A percentile compares a stretch with the other conserved stretches of the same genome.
phyloP scores from a whole-genome alignment of 352 stramenopile species.

The Phytophthora vignae region DNA sequence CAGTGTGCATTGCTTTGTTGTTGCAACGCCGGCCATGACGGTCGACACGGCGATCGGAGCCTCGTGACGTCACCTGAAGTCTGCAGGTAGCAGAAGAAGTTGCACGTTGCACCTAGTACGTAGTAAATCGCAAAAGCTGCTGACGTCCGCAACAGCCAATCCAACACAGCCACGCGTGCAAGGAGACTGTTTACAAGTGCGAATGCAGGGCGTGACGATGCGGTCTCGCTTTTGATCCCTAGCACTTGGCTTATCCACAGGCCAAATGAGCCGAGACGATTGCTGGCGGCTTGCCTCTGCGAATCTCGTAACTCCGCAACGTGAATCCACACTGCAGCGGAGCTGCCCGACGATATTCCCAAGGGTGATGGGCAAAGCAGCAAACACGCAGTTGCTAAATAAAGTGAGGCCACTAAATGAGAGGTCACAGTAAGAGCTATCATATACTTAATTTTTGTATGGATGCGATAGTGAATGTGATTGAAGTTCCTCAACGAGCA shows the following conservation, averaged over 20 bases:
- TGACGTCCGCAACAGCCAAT: conserved; percentile 15
- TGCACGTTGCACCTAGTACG: neutral
- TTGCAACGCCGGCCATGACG: too few species aligned
- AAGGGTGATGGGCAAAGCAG: conserved; percentile 7
- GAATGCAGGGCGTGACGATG: conserved; percentile 26
- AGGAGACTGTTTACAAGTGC: neutral
- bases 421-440: conserved; percentile 3
- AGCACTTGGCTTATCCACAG: conserved; percentile 17
- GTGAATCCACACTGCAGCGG: conserved; percentile 2
- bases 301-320: conserved; percentile 18
- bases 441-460: neutral
- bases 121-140: neutral
- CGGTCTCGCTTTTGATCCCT: conserved; percentile 11
- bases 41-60: conserved; percentile 2
- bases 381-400: conserved; percentile 36
- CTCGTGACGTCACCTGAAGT: conserved; percentile 22
- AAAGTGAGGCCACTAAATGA: conserved; percentile 4
- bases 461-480: conserved; percentile 11
- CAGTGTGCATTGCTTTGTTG: neutral
- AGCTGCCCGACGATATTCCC: conserved; percentile 12
- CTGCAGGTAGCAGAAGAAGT: neutral
- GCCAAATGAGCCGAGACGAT: conserved; percentile 1
- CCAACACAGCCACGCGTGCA: conserved; percentile 21
- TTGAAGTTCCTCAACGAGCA: conserved; percentile 20
- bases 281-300: conserved; percentile 1